Conservation (phyloP, 202 grass and related monocot species). For the Carex arenaria region DNA sequence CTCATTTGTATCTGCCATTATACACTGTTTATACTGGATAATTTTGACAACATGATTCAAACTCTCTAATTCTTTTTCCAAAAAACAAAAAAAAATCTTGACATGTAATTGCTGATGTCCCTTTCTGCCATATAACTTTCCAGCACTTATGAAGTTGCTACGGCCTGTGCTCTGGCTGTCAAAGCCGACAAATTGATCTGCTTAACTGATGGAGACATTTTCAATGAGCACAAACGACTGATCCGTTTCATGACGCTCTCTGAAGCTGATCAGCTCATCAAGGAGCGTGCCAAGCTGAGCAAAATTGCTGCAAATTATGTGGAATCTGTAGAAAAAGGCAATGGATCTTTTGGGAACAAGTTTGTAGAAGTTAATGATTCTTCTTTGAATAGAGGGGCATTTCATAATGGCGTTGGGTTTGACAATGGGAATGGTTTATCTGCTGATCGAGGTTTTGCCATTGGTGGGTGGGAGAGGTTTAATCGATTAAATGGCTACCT, state of each 20-base stretch:
- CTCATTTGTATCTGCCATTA: not conserved
- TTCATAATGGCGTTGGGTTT: slow-evolving; percentile 79
- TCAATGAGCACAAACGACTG: slow-evolving; percentile 54
- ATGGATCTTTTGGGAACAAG: slow-evolving; percentile 29
- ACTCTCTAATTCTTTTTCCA: not conserved
- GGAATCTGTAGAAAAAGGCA: slow-evolving; percentile 55
- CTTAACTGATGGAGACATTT: slow-evolving; percentile 77
- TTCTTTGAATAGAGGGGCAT: slow-evolving; percentile 29
- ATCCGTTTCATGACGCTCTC: slow-evolving; percentile 81
- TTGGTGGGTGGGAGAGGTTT: slow-evolving; percentile 72
- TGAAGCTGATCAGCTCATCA: slow-evolving; percentile 79
- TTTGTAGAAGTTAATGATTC: slow-evolving; percentile 47
- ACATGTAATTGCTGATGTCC: slow-evolving; percentile 9
- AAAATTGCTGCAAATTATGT: slow-evolving; percentile 85
- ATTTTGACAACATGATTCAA: not conserved
- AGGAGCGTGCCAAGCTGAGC: slow-evolving; percentile 67
- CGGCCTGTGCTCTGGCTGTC: slow-evolving; percentile 75
- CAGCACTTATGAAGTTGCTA: slow-evolving; percentile 94
- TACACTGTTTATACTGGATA: not conserved
- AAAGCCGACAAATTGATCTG: slow-evolving; percentile 89
- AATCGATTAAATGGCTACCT: slow-evolving; percentile 75
- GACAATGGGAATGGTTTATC: slow-evolving; percentile 75
- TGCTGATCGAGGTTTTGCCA: slow-evolving; percentile 72
- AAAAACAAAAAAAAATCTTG: not conserved
- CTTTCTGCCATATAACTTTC: slow-evolving; percentile 30